A percentile compares a stretch with the other conserved stretches of the same genome.
These are phyloP conservation scores for Ophiosphaerella narmari DNA, from an alignment of 2,329 filamentous ascomycete genomes.

Conservation along the genomic window DNA sequence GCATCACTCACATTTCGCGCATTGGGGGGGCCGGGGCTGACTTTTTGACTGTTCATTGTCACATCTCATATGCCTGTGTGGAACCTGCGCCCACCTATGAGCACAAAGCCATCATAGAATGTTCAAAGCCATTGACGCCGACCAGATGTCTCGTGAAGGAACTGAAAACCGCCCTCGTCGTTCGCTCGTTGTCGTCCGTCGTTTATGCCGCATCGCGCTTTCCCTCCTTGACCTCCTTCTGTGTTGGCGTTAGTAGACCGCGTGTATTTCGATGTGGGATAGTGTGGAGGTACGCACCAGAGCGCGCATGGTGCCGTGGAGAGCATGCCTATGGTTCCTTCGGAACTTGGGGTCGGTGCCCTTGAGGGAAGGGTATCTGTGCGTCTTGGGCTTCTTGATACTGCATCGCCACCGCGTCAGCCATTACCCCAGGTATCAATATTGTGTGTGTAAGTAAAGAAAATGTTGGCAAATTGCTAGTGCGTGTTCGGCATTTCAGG, in stretches of 20 bases:
- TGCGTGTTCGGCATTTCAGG: conserved; percentile 13
- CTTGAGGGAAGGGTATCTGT: conserved; percentile 98
- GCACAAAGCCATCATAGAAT: conserved; percentile 44
- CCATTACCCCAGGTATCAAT: conserved; percentile 6
- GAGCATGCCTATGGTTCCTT: conserved; percentile 99
- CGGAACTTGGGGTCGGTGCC: conserved; percentile 99
- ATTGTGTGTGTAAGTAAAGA: not conserved
- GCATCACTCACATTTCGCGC: conserved; percentile 29
- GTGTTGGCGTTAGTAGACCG: conserved; percentile 41
- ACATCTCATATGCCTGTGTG: conserved; percentile 42
- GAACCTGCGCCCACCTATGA: conserved; percentile 39
- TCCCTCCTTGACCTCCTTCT: conserved; percentile 98
- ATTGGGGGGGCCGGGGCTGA: conserved; percentile 25
- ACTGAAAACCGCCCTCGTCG: conserved; percentile 43
- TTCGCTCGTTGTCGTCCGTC: conserved; percentile 37
- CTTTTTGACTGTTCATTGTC: conserved; percentile 47
- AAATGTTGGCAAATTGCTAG: conserved; percentile 2
- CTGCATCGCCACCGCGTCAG: conserved; percentile 55
- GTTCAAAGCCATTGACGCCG: conserved; percentile 49
- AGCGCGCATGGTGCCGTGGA: conserved; percentile 98
- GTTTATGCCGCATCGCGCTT: conserved; percentile 84
- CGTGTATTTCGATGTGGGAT: not conserved
- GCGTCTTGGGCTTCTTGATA: conserved; percentile 99
- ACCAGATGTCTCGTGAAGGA: conserved; percentile 48
- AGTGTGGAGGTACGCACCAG: conserved; percentile 68